Base-by-base conservation (phyloP, 805 yeast genomes). In the Pichia cabralensis region DNA sequence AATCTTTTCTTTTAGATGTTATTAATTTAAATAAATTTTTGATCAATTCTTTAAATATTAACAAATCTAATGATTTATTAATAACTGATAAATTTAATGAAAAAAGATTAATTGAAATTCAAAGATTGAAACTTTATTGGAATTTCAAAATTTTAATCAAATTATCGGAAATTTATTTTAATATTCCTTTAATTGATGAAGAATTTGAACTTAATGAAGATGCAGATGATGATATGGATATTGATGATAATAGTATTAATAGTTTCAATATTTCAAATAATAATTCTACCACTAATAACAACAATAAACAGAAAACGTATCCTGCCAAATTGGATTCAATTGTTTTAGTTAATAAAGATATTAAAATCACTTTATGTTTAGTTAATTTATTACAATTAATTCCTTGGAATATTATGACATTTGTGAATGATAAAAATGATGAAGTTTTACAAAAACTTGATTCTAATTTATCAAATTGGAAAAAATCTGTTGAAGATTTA, bases 31-130 rank as follows among this genome's bases (percentile, higher is more conserved):
- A 56, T 35, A 38, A 56, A 26, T 57, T 49, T 34, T 63, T 66
- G 38, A 39, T 67, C 15, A 58, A 61, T 38, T 55, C 61, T 17
- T 61, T 76, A 39, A 69, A 76, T 60, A 58, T 73, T 3, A 37
- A 56, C 40, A 44, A 43, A 21, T 28, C 49, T 3, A 30, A 35
- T 22, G 33, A 40, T 26, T 29, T 42, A 8, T 3, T 36, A 16
- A 10, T 30, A 5, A 16, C 26, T 12, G n/a, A 30, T 10, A 34
- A 32, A 18, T 28, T 24, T 19, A 29, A 29, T 9, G 36, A 42
- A 11, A 36, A 45, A 3, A 51, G 51, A 28, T 34, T 49, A 11
- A 36, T 42, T 22, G 50, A 46, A 36, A 47, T 50, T 31, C 58
- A 51, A 33, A 50, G 69, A 41, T 46, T 65, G 25, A 65, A 63